Conservation (phyloP, 78 protist species). For the Neovahlkampfia damariscottae region DNA sequence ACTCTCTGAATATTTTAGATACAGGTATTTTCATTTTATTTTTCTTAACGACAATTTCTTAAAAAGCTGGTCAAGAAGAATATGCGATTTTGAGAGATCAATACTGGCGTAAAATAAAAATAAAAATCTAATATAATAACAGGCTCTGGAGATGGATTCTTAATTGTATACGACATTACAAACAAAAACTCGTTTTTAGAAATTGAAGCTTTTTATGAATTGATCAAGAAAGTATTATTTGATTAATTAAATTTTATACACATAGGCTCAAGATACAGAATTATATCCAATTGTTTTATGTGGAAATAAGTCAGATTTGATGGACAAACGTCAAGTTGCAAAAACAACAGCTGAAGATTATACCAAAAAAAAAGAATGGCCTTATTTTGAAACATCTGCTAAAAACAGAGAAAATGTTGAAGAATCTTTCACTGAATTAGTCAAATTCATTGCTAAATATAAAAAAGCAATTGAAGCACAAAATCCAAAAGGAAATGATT, state of each 20-base stretch:
- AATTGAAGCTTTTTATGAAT: neutral
- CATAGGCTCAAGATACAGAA: constrained; percentile 52
- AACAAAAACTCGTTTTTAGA: neutral
- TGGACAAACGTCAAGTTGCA: constrained; percentile 67
- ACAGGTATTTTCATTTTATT: no score
- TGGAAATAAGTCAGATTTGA: constrained; percentile 96
- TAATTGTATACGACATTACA: neutral
- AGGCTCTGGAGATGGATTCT: neutral
- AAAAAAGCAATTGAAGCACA: no score
- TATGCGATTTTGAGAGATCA: neutral
- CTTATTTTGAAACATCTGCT: constrained; percentile 96
- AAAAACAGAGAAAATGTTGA: constrained; percentile 96
- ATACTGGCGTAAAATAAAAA: neutral
- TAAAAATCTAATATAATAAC: no score
- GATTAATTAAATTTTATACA: no score
- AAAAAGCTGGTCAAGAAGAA: neutral
- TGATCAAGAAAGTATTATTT: neutral
- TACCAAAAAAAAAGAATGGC: constrained; percentile 65
- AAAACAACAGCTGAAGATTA: constrained; percentile 81
- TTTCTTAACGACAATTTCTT: neutral
- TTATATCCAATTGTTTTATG: constrained; percentile 62
- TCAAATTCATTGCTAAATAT: constrained; percentile 38
- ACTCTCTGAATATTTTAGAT: neutral
- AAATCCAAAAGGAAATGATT: no score
- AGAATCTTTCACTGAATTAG: constrained; percentile 88